phyloP scores from a whole-genome alignment of 805 yeast species.

The Cyberlindnera bimundalis region DNA sequence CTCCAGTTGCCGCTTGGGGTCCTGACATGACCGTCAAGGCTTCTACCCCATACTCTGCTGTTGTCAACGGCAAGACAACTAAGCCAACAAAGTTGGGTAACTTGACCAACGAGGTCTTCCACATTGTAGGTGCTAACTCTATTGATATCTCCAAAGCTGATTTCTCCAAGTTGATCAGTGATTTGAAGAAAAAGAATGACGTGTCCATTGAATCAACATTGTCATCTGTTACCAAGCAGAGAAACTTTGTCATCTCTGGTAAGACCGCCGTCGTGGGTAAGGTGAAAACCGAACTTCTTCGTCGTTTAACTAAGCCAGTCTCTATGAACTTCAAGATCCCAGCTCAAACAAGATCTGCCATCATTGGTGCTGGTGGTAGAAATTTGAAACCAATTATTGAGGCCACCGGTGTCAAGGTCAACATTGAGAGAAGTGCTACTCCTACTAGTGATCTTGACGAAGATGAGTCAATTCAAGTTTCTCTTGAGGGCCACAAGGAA shows the following conservation, averaged over 20 bases:
- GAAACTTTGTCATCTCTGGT: slow-evolving; percentile 84
- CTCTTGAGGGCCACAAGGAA: slow-evolving; percentile 79
- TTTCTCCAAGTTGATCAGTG: slow-evolving; percentile 60
- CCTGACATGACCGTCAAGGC: slow-evolving; percentile 31
- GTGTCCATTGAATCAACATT: slow-evolving; percentile 82
- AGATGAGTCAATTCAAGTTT: slow-evolving; percentile 53
- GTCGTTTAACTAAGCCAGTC: slow-evolving; percentile 74
- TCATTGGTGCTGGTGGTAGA: slow-evolving; percentile 87
- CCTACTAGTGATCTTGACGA: slow-evolving; percentile 52
- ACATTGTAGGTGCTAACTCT: slow-evolving; percentile 68
- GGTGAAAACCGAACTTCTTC: slow-evolving; percentile 75
- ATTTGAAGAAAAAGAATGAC: slow-evolving; percentile 54
- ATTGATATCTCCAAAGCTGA: slow-evolving; percentile 60
- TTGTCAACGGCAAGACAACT: slow-evolving; percentile 11
- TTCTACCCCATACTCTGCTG: slow-evolving; percentile 20
- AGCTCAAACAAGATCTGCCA: slow-evolving; percentile 65
- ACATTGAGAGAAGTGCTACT: slow-evolving; percentile 49
- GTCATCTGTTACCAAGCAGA: slow-evolving; percentile 67
- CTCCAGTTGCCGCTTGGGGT: slow-evolving; percentile 30
- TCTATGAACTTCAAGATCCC: slow-evolving; percentile 63
- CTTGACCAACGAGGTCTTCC: slow-evolving; percentile 54
- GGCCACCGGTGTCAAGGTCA: slow-evolving; percentile 63
- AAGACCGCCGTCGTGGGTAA: slow-evolving; percentile 56
- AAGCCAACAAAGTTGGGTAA: slow-evolving; percentile 20
- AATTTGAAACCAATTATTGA: slow-evolving; percentile 76